Base-by-base conservation (phyloP, 2,329 filamentous ascomycete species). In the Immersiporthe knoxdaviesiana region DNA sequence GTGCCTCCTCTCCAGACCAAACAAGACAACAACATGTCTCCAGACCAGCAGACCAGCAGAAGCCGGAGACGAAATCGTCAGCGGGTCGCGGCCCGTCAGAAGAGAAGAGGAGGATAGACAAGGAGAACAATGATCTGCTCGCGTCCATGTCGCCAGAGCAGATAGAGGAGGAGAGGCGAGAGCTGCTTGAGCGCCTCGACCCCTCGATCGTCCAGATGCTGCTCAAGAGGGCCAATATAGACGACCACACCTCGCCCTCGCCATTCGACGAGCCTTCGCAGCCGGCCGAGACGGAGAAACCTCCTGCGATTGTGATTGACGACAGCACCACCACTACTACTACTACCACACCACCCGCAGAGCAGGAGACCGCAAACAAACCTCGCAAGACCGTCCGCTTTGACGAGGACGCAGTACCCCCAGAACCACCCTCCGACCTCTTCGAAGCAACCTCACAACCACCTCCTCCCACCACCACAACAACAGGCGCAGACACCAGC, bases 81-180 rank as follows among this genome's bases (percentile, higher is more conserved):
- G 1, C 10, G 52, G 30, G 63, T 59, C 44, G 67, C 47, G 76
- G 80, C 52, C 81, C 83, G 56, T 78, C 84, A 14, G 83, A 85
- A 58, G 94, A 97, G 76, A 89, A 88, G 75, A 82, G 82, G 72
- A 84, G 86, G 6, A 98, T 99, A 77, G 92, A 95, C 75, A 85
- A 89, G 73, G 94, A 98, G 78, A 99, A 98, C 76, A 87, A 82
- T 59, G 85, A 89, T 69, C 87, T 87, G 70, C 79, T 99, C 61
- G 90, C 89, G 18, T 83, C 84, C 35, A 97, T 99, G 96, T 92
- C 91, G 1, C 82, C 88, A 0, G 87, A 88, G 50, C 93, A 97
- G 79, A 97, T 98, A 69, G 89, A 92, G 71, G 84, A 90, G 73
- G 94, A 96, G 70, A 88, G 91, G 58, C 84, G 88, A 70, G 95